These are phyloP conservation scores for Hansfordia pulvinata DNA, from an alignment of 2,329 filamentous ascomycete species.

Conservation along the genomic window DNA sequence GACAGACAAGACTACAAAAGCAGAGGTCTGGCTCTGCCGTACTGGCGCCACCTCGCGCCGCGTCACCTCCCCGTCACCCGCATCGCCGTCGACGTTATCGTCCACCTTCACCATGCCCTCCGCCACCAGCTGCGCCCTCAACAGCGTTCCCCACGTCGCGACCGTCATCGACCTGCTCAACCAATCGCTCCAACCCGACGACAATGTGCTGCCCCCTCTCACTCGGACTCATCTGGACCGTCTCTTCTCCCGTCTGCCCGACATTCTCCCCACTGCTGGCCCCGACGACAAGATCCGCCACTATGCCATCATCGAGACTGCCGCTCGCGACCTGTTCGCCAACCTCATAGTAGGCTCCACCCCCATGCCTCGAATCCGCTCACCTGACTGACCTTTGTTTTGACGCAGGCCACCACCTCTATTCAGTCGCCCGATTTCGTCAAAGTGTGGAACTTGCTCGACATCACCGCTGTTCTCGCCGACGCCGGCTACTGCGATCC, in stretches of 20 bases:
- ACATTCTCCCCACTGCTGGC: no score
- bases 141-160: slow-evolving; percentile 38
- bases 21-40: no score
- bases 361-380: slow-evolving; percentile 3
- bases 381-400: slow-evolving; percentile 17
- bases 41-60: no score
- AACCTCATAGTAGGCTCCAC: slow-evolving; percentile 51
- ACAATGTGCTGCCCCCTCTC: slow-evolving; percentile 66
- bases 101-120: slow-evolving; percentile 36
- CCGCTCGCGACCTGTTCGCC: slow-evolving; percentile 70
- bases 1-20: no score
- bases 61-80: no score
- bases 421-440: slow-evolving; percentile 72
- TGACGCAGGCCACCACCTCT: slow-evolving; percentile 54
- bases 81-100: no score
- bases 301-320: slow-evolving; percentile 68
- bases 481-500: slow-evolving; percentile 69
- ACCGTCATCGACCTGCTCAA: slow-evolving; percentile 39
- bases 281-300: slow-evolving; percentile 36
- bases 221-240: slow-evolving; percentile 52
- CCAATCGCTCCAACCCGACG: no score
- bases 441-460: slow-evolving; percentile 83
- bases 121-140: slow-evolving; percentile 27
- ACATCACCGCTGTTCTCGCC: slow-evolving; percentile 78
- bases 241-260: slow-evolving; percentile 28